A percentile compares a stretch with the other conserved stretches of the same genome.
These are phyloP conservation scores for Candida incommunis DNA, from an alignment of 805 yeast species.

Conservation along the genomic window DNA sequence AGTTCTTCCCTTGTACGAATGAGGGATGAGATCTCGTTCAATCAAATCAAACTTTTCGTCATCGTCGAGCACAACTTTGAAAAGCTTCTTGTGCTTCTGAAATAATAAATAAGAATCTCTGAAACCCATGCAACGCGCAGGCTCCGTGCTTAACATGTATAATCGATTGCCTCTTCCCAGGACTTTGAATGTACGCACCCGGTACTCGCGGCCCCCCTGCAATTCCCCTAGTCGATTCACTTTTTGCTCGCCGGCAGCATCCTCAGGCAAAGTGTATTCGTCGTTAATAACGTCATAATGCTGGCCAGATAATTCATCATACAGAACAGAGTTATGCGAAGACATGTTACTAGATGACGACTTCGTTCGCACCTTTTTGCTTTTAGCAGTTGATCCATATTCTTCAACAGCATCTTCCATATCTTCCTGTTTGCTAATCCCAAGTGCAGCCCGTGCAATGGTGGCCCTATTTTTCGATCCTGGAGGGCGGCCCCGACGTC, in stretches of 20 bases:
- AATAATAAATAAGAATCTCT: conserved; percentile 82
- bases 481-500: conserved; percentile 16
- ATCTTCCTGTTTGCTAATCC: conserved; percentile 6
- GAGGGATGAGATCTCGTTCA: conserved; percentile 68
- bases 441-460: neutral
- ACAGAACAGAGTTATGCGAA: neutral
- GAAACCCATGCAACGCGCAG: conserved; percentile 89
- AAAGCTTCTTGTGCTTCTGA: conserved; percentile 68
- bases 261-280: conserved; percentile 65
- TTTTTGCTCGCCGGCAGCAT: conserved; percentile 65
- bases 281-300: conserved; percentile 53
- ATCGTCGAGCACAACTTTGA: conserved; percentile 57
- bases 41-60: conserved; percentile 76
- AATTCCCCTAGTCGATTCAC: conserved; percentile 55
- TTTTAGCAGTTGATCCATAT: conserved; percentile 6
- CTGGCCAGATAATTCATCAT: conserved; percentile 30
- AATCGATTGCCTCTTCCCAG: conserved; percentile 50
- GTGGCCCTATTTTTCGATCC: conserved; percentile 10
- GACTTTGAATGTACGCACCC: conserved; percentile 32
- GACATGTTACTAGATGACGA: conserved; percentile 40
- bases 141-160: conserved; percentile 90
- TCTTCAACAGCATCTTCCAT: conserved; percentile 13
- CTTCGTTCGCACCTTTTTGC: conserved; percentile 17
- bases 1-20: conserved; percentile 78
- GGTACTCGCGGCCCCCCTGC: conserved; percentile 57